phyloP scores from a whole-genome alignment of 1,284 basidiomycete genomes.

The Apiotrichum mycotoxinovorans region DNA sequence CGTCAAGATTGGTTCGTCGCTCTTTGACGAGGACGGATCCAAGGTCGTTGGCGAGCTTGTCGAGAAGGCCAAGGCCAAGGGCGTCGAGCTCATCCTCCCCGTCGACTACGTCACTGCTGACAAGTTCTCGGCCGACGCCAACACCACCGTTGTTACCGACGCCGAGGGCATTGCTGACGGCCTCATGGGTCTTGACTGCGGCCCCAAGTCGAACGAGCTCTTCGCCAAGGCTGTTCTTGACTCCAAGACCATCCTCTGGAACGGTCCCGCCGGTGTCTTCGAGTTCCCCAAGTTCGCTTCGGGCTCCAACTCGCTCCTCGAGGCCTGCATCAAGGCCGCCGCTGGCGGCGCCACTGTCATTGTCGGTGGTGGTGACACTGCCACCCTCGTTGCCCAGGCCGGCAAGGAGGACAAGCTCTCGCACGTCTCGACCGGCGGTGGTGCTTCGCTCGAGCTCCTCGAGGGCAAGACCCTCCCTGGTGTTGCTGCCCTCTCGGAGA shows the following conservation, averaged over 20 bases:
- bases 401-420: conserved; percentile 81
- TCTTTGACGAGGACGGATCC: conserved; percentile 87
- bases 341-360: conserved; percentile 86
- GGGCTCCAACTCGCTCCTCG: conserved; percentile 80
- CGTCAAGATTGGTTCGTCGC: conserved; percentile 86
- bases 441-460: conserved; percentile 89
- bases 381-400: conserved; percentile 82
- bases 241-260: conserved; percentile 98
- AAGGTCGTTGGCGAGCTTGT: conserved; percentile 80
- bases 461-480: conserved; percentile 92
- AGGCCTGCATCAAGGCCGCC: conserved; percentile 83
- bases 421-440: conserved; percentile 96
- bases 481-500: conserved; percentile 75
- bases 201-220: conserved; percentile 73
- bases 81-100: conserved; percentile 93
- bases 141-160: conserved; percentile 74
- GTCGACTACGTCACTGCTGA: conserved; percentile 92
- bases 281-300: conserved; percentile 89
- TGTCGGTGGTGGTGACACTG: conserved; percentile 89
- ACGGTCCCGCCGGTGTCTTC: conserved; percentile 96
- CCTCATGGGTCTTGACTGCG: conserved; percentile 93
- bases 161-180: conserved; percentile 82
- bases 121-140: conserved; percentile 91
- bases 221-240: conserved; percentile 78
- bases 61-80: conserved; percentile 89